Evolutionary conservation across 2,329 filamentous ascomycete species (phyloP).

Genomic region (Sarocladiaceae sp.): DNA sequence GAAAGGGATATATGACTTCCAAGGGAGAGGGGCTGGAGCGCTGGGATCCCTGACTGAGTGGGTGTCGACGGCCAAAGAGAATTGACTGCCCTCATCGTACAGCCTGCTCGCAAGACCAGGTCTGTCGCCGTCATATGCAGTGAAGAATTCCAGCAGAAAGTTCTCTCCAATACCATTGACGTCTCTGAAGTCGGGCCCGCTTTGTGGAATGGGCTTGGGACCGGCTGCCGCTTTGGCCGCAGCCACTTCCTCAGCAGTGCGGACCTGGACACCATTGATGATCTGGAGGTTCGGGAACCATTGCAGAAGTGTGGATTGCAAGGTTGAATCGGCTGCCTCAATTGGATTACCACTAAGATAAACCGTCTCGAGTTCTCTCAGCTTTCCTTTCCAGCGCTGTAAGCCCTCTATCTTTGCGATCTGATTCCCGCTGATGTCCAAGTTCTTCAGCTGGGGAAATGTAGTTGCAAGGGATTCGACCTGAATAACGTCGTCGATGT

Average conservation of each 20-base stretch:
- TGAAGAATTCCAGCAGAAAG: conserved; percentile 72
- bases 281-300: conserved; percentile 81
- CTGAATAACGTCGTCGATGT: conserved; percentile 65
- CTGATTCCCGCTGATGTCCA: conserved; percentile 83
- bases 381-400: conserved; percentile 73
- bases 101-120: conserved; percentile 57
- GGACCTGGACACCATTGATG: conserved; percentile 70
- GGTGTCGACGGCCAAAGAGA: conserved; percentile 72
- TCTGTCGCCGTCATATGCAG: conserved; percentile 69
- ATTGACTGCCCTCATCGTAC: conserved; percentile 73
- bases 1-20: conserved; percentile 71
- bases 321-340: conserved; percentile 53
- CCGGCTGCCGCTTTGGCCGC: conserved; percentile 45
- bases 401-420: conserved; percentile 66
- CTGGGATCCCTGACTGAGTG: conserved; percentile 44
- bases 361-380: conserved; percentile 75
- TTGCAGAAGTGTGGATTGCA: conserved; percentile 63
- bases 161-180: conserved; percentile 69
- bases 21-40: conserved; percentile 47
- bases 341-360: conserved; percentile 76
- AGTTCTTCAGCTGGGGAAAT: conserved; percentile 80
- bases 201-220: conserved; percentile 57
- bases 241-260: conserved; percentile 66
- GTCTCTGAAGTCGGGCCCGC: conserved; percentile 68
- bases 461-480: conserved; percentile 74